Percentiles rank a stretch among this genome's conserved stretches.
Evolutionary conservation across 1,284 basidiomycete genomes (phyloP).

Genomic region (Marasmius oreades): DNA sequence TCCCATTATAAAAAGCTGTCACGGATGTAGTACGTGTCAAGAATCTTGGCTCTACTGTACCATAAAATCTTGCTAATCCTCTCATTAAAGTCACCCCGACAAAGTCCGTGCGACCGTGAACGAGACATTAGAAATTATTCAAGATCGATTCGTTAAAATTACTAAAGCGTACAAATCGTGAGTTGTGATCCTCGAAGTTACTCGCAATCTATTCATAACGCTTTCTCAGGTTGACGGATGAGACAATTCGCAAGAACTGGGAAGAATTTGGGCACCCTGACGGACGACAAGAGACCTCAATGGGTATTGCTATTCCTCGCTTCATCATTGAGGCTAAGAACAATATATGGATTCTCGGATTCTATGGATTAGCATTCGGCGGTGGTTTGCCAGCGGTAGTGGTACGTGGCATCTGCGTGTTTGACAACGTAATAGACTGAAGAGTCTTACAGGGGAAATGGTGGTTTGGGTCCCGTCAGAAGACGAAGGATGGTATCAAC

Average conservation of each 20-base stretch:
- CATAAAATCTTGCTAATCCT: neutral
- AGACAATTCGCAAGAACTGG: conserved; percentile 89
- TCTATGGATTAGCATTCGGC: conserved; percentile 88
- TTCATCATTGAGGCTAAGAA: conserved; percentile 95
- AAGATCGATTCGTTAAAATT: conserved; percentile 86
- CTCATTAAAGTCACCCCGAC: conserved; percentile 82
- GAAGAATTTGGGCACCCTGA: conserved; percentile 95
- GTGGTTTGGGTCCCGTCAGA: conserved; percentile 95
- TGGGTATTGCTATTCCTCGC: conserved; percentile 93
- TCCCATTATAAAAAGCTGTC: conserved; percentile 96
- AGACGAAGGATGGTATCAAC: conserved; percentile 92
- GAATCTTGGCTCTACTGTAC: neutral
- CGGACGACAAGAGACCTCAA: conserved; percentile 90
- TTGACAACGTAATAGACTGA: conserved; percentile 11
- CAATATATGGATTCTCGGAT: conserved; percentile 85
- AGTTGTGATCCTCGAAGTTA: conserved; percentile 22
- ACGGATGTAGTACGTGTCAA: conserved; percentile 70
- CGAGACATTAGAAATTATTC: conserved; percentile 87
- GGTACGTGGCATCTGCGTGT: conserved; percentile 36
- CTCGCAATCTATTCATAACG: neutral
- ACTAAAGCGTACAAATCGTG: conserved; percentile 99
- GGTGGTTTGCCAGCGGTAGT: conserved; percentile 85
- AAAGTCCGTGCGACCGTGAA: conserved; percentile 86
- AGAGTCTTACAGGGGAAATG: conserved; percentile 65
- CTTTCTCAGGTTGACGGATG: conserved; percentile 78